These are phyloP conservation scores for Fusarium sp. DNA, from an alignment of 2,329 filamentous ascomycete species.

Conservation along the genomic window DNA sequence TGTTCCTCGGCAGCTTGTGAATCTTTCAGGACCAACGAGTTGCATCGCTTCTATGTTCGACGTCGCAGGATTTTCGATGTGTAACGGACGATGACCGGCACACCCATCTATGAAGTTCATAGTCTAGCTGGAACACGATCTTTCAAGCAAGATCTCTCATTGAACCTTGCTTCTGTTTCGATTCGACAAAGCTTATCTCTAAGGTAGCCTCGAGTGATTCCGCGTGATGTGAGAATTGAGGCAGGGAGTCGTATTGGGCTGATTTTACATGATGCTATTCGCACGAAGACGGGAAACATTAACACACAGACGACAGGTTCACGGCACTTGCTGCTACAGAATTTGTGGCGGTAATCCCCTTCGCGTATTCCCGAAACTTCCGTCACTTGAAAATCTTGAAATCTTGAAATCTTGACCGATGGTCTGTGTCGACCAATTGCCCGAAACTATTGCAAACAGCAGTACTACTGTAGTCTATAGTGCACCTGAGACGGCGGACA, in stretches of 20 bases:
- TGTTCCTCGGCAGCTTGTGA: constrained; percentile 48
- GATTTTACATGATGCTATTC: constrained; percentile 19
- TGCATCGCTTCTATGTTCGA: constrained; percentile 22
- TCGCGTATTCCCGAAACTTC: constrained; percentile 2
- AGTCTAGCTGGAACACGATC: constrained; percentile 29
- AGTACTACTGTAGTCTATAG: neutral
- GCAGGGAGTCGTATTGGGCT: constrained; percentile 7
- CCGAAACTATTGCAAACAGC: neutral
- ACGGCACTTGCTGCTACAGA: neutral
- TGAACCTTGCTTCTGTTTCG: constrained; percentile 10
- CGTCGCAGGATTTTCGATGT: constrained; percentile 10
- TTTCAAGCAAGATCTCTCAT: neutral
- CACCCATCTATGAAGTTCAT: constrained; percentile 13
- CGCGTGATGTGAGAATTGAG: constrained; percentile 3
- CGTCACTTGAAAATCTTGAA: neutral
- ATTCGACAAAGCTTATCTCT: constrained; percentile 28
- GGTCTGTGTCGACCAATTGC: neutral
- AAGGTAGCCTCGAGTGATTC: neutral
- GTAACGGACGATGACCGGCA: constrained; percentile 38
- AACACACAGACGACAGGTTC: neutral
- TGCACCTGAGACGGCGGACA: neutral
- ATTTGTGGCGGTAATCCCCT: constrained; percentile 2
- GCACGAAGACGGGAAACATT: constrained; percentile 16
- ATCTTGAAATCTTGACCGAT: neutral
- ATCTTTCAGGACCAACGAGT: constrained; percentile 32